These are phyloP conservation scores for Yamadazyma nakazawae DNA, from an alignment of 805 yeast species.

Conservation along the genomic window DNA sequence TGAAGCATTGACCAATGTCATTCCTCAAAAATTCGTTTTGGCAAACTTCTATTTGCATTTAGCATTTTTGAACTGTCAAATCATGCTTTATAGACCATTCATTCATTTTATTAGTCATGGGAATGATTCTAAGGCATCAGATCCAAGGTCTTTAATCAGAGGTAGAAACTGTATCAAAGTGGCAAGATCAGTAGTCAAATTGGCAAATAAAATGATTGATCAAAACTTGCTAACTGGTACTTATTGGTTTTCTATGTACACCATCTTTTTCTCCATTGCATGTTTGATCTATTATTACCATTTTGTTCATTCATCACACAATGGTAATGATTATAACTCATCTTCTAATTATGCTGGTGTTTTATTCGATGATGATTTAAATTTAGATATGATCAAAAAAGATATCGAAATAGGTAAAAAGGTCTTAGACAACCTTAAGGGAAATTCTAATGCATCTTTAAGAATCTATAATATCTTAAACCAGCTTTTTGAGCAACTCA, in stretches of 20 bases:
- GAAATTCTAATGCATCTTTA: conserved; percentile 71
- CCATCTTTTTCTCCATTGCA: conserved; percentile 85
- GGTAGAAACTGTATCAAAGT: conserved; percentile 83
- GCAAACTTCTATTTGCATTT: conserved; percentile 74
- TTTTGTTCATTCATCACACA: conserved; percentile 32
- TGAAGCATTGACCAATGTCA: conserved; percentile 16
- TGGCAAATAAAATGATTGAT: conserved; percentile 77
- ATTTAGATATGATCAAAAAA: conserved; percentile 56
- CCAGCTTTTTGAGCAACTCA: conserved; percentile 74
- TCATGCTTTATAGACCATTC: conserved; percentile 82
- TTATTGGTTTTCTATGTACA: conserved; percentile 88
- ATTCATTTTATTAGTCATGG: conserved; percentile 76
- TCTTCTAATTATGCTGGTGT: conserved; percentile 45
- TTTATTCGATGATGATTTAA: conserved; percentile 43
- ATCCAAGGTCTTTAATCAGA: conserved; percentile 62
- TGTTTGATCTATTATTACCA: conserved; percentile 80
- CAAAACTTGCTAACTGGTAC: conserved; percentile 74
- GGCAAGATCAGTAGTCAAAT: conserved; percentile 74
- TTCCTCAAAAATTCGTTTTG: conserved; percentile 57
- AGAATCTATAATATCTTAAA: conserved; percentile 78
- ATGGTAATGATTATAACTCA: conserved; percentile 10
- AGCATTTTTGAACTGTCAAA: conserved; percentile 72
- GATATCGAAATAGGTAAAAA: conserved; percentile 83
- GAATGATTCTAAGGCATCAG: conserved; percentile 30
- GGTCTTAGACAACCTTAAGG: conserved; percentile 67